Evolutionary conservation across 2,329 filamentous ascomycete genomes (phyloP), one percentile per base, ranked within the genome.

Genomic region (Basipetospora chlamydospora): DNA sequence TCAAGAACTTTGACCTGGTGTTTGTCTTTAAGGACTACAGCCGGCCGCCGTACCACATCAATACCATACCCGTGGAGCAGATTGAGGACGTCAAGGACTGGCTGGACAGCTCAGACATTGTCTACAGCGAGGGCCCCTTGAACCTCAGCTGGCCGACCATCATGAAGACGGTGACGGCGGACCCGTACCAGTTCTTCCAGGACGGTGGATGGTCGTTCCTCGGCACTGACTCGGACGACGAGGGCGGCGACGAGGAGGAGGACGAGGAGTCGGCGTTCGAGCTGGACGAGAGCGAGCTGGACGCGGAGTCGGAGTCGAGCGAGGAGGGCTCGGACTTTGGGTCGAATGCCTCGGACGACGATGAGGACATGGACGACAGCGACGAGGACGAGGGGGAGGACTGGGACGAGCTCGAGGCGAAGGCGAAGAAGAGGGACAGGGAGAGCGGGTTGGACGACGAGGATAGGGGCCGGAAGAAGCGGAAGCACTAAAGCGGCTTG

Each of bases 91-190:
- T 98, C 46, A 96, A 96, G 59, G 92, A 98, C 52, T 98, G 90
- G 78, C 73, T 98, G 8, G 88, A 98, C 58, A 87, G 80, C 1
- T 87, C 90, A 33, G 88, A 98, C 52, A 93, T 98, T 51, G 79
- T 90, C 13, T 96, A 79, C 64, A 82, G 77, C 10, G 92, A 98
- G 58, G 90, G 90, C 39, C 90, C 88, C 1, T 75, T 98, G 47
- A 98, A 98, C 63, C 70, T 98, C 39, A 96, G 96, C 67, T 98
- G 90, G 90, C 81, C 83, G 9, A 94, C 87, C 12, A 98, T 98
- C 53, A 98, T 98, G 86, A 98, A 98, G 70, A 98, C 90, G 0
- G 87, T 98, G 18, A 88, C 82, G 15, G 78, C 81, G 25, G 87
- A 98, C 53, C 84, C 90, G 2, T 88, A 98, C 54, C 75, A 80